Percentiles rank a stretch among this genome's conserved stretches.
Conservation (phyloP, 176 grass and related monocot species). For the Juncus effusus region DNA sequence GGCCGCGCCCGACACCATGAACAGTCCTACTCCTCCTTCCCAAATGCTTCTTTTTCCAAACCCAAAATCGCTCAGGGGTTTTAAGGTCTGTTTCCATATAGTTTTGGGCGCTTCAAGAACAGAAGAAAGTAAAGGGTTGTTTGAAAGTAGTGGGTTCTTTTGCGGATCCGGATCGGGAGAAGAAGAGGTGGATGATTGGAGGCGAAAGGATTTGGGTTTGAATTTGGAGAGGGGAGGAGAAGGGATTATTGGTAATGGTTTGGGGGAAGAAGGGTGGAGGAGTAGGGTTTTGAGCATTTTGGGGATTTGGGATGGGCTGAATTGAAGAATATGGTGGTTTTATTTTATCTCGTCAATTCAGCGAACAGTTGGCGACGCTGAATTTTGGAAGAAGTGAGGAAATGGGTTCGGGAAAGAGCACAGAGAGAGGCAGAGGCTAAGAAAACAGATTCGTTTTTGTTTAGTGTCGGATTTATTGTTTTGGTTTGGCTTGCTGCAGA, state of each 20-base stretch:
- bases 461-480: too few species aligned
- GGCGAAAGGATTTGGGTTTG: constrained; percentile 2
- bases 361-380: neutral
- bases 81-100: constrained; percentile 60
- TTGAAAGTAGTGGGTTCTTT: constrained; percentile 32
- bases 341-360: constrained; percentile 9
- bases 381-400: too few species aligned
- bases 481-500: too few species aligned
- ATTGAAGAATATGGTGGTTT: neutral
- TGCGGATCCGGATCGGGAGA: constrained; percentile 21
- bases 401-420: too few species aligned
- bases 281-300: constrained; percentile 14
- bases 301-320: neutral
- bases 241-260: constrained; percentile 5
- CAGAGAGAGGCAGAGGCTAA: too few species aligned
- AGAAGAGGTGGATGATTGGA: constrained; percentile 12
- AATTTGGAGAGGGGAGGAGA: constrained; percentile 11
- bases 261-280: constrained; percentile 21
- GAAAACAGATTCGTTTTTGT: too few species aligned
- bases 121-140: too few species aligned
- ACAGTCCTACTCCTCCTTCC: constrained; percentile 95
- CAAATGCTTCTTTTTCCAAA: constrained; percentile 84
- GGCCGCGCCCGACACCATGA: constrained; percentile 82
- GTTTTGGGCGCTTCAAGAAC: constrained; percentile 35
- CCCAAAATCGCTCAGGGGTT: constrained; percentile 75